phyloP scores from a whole-genome alignment of 371 early-diverging fungal species.

The Rhizomucor miehei region DNA sequence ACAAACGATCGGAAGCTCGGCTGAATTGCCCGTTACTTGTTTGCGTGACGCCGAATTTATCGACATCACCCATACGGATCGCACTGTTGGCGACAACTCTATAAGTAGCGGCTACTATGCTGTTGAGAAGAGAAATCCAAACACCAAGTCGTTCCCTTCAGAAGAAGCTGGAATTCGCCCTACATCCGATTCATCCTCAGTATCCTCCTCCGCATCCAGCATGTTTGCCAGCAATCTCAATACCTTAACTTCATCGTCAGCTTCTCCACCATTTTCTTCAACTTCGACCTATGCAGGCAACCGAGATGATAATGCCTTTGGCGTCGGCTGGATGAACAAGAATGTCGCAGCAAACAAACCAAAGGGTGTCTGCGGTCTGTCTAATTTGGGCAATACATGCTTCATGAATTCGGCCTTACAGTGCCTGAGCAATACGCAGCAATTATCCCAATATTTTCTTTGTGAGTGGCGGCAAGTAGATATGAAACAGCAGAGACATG shows the following conservation, averaged over 20 bases:
- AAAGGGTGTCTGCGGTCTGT: constrained; percentile 61
- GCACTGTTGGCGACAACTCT: constrained; percentile 16
- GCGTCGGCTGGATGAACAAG: background rate
- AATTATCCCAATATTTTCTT: constrained; percentile 61
- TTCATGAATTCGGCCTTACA: constrained; percentile 86
- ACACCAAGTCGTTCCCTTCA: background rate
- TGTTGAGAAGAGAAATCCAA: constrained; percentile 5
- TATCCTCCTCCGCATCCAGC: constrained; percentile 7
- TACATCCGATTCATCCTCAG: constrained; percentile 8
- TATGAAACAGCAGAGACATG: background rate
- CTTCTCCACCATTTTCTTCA: constrained; percentile 12
- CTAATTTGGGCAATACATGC: constrained; percentile 87
- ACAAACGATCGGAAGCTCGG: background rate
- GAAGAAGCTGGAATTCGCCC: background rate
- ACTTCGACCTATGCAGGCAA: constrained; percentile 8
- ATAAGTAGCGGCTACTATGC: constrained; percentile 52
- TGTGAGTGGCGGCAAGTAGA: constrained; percentile 11
- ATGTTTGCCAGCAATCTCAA: constrained; percentile 10
- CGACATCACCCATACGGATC: background rate
- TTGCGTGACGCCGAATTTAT: constrained; percentile 9
- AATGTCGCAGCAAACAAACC: background rate
- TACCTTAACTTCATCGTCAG: constrained; percentile 11
- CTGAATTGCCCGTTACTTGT: background rate
- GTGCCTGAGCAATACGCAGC: constrained; percentile 67
- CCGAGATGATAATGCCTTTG: background rate